phyloP scores from a whole-genome alignment of 2,329 filamentous ascomycete species.

The Fusarium decemcellulare region DNA sequence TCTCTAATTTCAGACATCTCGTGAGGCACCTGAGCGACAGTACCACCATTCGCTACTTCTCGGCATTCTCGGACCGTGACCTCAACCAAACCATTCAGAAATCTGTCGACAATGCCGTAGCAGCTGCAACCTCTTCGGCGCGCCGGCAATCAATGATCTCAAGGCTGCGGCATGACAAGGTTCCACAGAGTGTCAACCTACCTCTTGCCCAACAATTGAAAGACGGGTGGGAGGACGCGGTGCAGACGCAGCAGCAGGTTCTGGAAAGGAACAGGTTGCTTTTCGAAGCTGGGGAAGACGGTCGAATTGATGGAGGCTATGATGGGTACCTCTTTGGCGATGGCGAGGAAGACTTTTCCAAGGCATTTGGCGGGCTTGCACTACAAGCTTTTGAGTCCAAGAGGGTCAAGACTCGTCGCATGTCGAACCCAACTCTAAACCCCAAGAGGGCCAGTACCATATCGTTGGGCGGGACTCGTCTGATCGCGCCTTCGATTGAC shows the following conservation, averaged over 20 bases:
- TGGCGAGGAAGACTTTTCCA: slow-evolving; percentile 48
- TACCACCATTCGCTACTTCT: slow-evolving; percentile 60
- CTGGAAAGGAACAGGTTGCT: slow-evolving; percentile 54
- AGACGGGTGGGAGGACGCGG: slow-evolving; percentile 56
- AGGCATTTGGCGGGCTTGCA: slow-evolving; percentile 56
- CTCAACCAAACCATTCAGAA: slow-evolving; percentile 53
- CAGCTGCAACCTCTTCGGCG: slow-evolving; percentile 40
- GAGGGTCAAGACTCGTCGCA: slow-evolving; percentile 40
- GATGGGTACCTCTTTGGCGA: slow-evolving; percentile 32
- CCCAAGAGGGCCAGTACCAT: slow-evolving; percentile 43
- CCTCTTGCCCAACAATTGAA: slow-evolving; percentile 55
- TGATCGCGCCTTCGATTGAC: slow-evolving; percentile 34
- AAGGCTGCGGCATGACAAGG: slow-evolving; percentile 52
- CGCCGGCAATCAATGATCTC: slow-evolving; percentile 54
- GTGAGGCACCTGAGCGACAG: slow-evolving; percentile 61
- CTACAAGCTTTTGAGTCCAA: slow-evolving; percentile 49
- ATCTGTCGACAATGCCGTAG: slow-evolving; percentile 49
- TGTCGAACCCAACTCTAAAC: slow-evolving; percentile 34
- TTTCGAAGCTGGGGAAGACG: slow-evolving; percentile 47
- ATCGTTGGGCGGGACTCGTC: slow-evolving; percentile 39
- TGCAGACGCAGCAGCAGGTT: slow-evolving; percentile 51
- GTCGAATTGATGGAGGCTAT: slow-evolving; percentile 33
- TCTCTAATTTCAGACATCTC: slow-evolving; percentile 64
- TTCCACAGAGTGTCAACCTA: slow-evolving; percentile 46
- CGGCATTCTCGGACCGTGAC: slow-evolving; percentile 56